These are phyloP conservation scores for Mycogone perniciosa DNA, from an alignment of 2,329 filamentous ascomycete species.

Conservation along the genomic window DNA sequence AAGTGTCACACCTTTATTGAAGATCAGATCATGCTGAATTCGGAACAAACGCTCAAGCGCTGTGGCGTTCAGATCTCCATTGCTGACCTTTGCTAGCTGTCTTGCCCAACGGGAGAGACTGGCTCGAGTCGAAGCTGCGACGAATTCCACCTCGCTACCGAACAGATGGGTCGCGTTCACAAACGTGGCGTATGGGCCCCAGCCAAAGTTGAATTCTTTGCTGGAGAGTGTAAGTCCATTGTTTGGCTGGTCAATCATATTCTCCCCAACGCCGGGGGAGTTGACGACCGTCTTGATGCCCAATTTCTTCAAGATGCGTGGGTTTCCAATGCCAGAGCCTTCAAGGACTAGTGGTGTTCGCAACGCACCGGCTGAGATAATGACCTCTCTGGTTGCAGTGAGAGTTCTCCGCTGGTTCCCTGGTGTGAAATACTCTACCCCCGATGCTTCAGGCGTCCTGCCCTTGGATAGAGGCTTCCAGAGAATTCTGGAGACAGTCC, in stretches of 20 bases:
- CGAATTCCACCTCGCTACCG: slow-evolving; percentile 18
- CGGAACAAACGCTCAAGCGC: slow-evolving; percentile 35
- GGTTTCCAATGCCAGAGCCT: slow-evolving; percentile 28
- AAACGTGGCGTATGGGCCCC: slow-evolving; percentile 29
- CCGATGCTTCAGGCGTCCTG: slow-evolving; percentile 21
- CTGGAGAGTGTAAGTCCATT: slow-evolving; percentile 20
- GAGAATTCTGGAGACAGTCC: slow-evolving; percentile 28
- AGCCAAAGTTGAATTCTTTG: slow-evolving; percentile 17
- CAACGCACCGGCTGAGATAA: slow-evolving; percentile 14
- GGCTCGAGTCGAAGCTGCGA: slow-evolving; percentile 21
- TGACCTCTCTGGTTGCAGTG: slow-evolving; percentile 34
- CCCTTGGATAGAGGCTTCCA: slow-evolving; percentile 19
- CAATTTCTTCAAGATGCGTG: slow-evolving; percentile 23
- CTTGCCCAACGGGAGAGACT: slow-evolving; percentile 27
- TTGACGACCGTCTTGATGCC: slow-evolving; percentile 28
- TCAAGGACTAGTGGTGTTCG: slow-evolving; percentile 23
- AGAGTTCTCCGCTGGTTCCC: slow-evolving; percentile 30
- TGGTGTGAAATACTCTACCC: slow-evolving; percentile 31
- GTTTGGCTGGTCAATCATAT: slow-evolving; percentile 40
- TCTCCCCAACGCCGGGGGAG: slow-evolving; percentile 33
- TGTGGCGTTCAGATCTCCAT: slow-evolving; percentile 22
- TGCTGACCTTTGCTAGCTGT: slow-evolving; percentile 20
- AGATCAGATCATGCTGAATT: slow-evolving; percentile 43
- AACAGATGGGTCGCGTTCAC: slow-evolving; percentile 30
- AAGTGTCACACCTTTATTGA: slow-evolving; percentile 37